These are phyloP conservation scores for Thielaviopsis ethacetica DNA, from an alignment of 2,329 filamentous ascomycete species.

Conservation along the genomic window DNA sequence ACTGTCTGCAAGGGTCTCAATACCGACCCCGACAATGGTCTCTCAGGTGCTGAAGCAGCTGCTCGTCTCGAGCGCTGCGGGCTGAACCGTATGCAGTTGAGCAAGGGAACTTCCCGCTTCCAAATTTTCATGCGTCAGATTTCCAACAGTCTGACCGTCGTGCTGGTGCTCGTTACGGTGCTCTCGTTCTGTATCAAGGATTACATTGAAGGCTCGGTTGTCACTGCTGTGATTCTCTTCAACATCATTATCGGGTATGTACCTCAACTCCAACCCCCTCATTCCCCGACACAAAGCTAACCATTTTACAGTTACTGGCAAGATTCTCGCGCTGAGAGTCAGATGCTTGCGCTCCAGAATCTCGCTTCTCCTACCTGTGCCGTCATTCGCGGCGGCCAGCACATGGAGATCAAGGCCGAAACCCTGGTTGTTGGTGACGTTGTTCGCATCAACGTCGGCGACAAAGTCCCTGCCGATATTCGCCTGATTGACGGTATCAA, in stretches of 20 bases:
- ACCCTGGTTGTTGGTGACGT: constrained; percentile 50
- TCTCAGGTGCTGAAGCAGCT: constrained; percentile 45
- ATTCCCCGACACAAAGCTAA: neutral
- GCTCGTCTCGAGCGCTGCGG: constrained; percentile 50
- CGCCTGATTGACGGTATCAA: constrained; percentile 52
- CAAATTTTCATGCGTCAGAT: constrained; percentile 63
- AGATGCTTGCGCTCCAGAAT: constrained; percentile 42
- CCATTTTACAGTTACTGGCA: constrained; percentile 20
- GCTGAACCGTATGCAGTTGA: constrained; percentile 53
- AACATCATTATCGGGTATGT: constrained; percentile 50
- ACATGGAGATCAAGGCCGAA: constrained; percentile 36
- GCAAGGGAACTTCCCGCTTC: constrained; percentile 56
- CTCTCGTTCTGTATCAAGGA: constrained; percentile 49
- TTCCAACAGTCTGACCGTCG: constrained; percentile 59
- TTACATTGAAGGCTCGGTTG: constrained; percentile 46
- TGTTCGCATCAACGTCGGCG: constrained; percentile 44
- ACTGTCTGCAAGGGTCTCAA: constrained; percentile 22
- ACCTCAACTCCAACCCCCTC: neutral
- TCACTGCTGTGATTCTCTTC: constrained; percentile 47
- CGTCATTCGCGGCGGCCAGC: constrained; percentile 36
- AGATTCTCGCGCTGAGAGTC: constrained; percentile 45
- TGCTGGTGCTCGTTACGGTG: constrained; percentile 60
- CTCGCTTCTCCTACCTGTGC: constrained; percentile 43
- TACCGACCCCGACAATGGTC: constrained; percentile 38
- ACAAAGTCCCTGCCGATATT: constrained; percentile 54